A percentile compares a stretch with the other conserved stretches of the same genome.
Evolutionary conservation across 768 basidiomycete genomes (phyloP).

Genomic region (Suillus bovinus): DNA sequence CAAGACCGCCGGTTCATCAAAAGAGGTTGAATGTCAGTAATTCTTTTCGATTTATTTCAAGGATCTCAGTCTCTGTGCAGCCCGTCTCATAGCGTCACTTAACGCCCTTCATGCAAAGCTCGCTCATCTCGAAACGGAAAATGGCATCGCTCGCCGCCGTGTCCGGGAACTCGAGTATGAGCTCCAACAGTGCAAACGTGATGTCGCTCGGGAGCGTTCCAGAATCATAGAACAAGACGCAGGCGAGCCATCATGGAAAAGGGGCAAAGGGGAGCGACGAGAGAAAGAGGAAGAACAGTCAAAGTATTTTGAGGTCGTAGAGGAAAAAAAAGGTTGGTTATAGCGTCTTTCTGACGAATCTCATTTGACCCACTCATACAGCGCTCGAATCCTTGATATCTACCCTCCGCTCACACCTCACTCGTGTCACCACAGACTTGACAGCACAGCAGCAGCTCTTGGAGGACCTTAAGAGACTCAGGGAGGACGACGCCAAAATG

Average conservation of each 20-base stretch:
- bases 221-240: slow-evolving; percentile 57
- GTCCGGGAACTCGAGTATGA: slow-evolving; percentile 89
- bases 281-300: slow-evolving; percentile 39
- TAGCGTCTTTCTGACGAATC: not conserved
- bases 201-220: slow-evolving; percentile 70
- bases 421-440: slow-evolving; percentile 76
- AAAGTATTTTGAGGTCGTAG: slow-evolving; percentile 75
- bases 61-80: slow-evolving; percentile 34
- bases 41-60: not conserved
- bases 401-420: slow-evolving; percentile 72
- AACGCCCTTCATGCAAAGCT: slow-evolving; percentile 67
- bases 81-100: slow-evolving; percentile 61
- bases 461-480: slow-evolving; percentile 58
- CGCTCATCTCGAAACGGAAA: slow-evolving; percentile 76
- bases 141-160: slow-evolving; percentile 74
- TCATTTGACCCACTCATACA: slow-evolving; percentile 31
- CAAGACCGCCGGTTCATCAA: slow-evolving; percentile 44
- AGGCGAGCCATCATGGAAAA: slow-evolving; percentile 26
- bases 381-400: slow-evolving; percentile 80
- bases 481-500: slow-evolving; percentile 60
- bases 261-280: slow-evolving; percentile 29
- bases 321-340: slow-evolving; percentile 83
- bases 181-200: slow-evolving; percentile 80
- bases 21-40: slow-evolving; percentile 64
- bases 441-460: slow-evolving; percentile 75